Evolutionary conservation across 306 rosid genomes (phyloP).

Genomic region (Coriaria nepalensis): DNA sequence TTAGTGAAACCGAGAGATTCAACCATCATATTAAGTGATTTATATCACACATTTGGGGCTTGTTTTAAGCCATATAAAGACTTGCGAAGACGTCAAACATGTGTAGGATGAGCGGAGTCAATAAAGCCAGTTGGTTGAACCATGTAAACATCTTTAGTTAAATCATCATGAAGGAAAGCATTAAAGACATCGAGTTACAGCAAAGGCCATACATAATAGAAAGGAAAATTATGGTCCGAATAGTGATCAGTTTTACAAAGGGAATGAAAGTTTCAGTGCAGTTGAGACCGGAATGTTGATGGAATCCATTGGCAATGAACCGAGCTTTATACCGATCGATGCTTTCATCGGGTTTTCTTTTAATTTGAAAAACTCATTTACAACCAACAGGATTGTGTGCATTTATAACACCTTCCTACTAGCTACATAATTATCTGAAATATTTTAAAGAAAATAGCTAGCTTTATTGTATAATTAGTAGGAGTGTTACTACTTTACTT

Average conservation of each 20-base stretch:
- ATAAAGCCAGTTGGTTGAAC: not conserved
- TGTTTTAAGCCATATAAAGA: not conserved
- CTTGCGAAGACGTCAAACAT: not conserved
- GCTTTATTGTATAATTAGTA: too few species aligned
- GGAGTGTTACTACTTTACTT: too few species aligned
- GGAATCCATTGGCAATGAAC: too few species aligned
- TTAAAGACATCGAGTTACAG: not conserved
- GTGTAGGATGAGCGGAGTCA: not conserved
- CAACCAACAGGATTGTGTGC: not conserved
- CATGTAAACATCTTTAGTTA: too few species aligned
- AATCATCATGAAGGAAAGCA: too few species aligned
- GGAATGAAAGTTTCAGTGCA: not conserved
- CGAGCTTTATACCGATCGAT: too few species aligned
- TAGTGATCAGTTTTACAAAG: not conserved
- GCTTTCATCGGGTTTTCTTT: too few species aligned
- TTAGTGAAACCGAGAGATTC: too few species aligned
- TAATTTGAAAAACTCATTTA: too few species aligned
- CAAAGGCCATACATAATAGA: not conserved
- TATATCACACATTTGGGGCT: not conserved
- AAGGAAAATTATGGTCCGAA: not conserved
- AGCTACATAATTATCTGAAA: too few species aligned
- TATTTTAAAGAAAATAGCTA: too few species aligned
- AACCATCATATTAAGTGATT: not conserved
- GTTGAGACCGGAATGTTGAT: too few species aligned
- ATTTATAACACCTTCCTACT: not conserved